Evolutionary conservation across 805 yeast genomes (phyloP), one percentile per base, ranked within the genome.

Genomic region (Myxozyma neotropica): DNA sequence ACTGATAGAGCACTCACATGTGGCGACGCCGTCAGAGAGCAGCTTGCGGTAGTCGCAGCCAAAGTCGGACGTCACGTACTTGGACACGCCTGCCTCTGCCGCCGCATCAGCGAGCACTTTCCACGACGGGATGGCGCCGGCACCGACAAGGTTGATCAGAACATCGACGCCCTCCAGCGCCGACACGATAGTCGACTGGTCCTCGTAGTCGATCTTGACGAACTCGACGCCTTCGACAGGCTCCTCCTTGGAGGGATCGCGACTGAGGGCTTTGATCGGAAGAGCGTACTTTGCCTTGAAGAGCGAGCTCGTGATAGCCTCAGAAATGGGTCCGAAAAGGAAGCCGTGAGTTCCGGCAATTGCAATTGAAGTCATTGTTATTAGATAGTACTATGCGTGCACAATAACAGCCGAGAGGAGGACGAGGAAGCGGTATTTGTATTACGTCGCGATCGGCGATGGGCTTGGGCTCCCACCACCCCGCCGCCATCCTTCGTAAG

Each of bases 1-100:
- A n/a, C 21, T 4, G 4, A 21, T 10, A 10, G 4, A 31, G 12
- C 17, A 15, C 21, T 40, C 19, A 55, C 58, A 44, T 3, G 54
- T 40, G 8, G 26, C 35, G 27, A 48, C 24, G 10, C 40, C 43
- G 10, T 35, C 49, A 4, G 43, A 40, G 13, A 36, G 1, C 15
- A 58, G 13, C 39, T 39, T 29, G 39, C 56, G 51, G 44, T 58
- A 49, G 55, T 82, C 83, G 23, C 75, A 66, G 42, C 89, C 90
- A 66, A 81, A 85, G 66, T 83, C 87, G 1, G 86, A 80, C 33
- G 87, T 86, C 63, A 83, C 78, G 72, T 77, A 84, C 35, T 82
- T 68, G 68, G 80, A 79, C 51, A 83, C 82, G 15, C 64, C 64
- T 63, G 79, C 78, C 52, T 74, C 76, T 31, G 68, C 71, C 8